Conservation (phyloP, 2,329 filamentous ascomycete genomes). For the Diaporthe citrichinensis region DNA sequence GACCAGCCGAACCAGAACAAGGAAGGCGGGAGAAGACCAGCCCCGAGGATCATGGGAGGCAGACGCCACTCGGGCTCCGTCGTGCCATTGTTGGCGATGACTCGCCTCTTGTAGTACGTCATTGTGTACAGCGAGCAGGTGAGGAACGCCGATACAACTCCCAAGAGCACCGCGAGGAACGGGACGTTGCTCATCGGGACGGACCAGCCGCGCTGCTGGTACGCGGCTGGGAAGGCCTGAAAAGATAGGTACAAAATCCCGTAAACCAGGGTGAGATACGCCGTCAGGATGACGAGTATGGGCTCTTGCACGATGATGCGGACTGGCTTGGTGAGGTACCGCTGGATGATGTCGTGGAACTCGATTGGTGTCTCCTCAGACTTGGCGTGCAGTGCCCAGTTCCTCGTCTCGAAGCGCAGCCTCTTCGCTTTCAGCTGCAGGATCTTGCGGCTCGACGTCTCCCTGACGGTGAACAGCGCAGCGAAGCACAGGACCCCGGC, state of each 20-base stretch:
- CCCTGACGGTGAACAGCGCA: conserved; percentile 59
- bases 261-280: conserved; percentile 52
- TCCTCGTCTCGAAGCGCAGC: conserved; percentile 62
- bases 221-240: conserved; percentile 62
- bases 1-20: conserved; percentile 69
- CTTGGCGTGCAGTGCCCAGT: conserved; percentile 48
- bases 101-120: conserved; percentile 42
- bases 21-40: conserved; percentile 58
- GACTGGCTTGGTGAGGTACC: conserved; percentile 44
- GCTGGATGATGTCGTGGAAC: conserved; percentile 37
- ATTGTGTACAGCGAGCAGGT: conserved; percentile 42
- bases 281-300: conserved; percentile 43
- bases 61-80: conserved; percentile 61
- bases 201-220: conserved; percentile 57
- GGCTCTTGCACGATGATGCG: conserved; percentile 45
- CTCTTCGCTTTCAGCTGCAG: conserved; percentile 62
- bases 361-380: conserved; percentile 47
- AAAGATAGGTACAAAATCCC: conserved; percentile 63
- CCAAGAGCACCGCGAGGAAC: conserved; percentile 58
- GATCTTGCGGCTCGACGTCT: conserved; percentile 64
- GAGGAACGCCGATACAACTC: conserved; percentile 49
- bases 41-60: conserved; percentile 61
- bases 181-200: conserved; percentile 56
- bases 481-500: conserved; percentile 56
- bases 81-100: conserved; percentile 48